These are phyloP conservation scores for Bisporella sp. DNA, from an alignment of 2,329 filamentous ascomycete species.

Conservation along the genomic window DNA sequence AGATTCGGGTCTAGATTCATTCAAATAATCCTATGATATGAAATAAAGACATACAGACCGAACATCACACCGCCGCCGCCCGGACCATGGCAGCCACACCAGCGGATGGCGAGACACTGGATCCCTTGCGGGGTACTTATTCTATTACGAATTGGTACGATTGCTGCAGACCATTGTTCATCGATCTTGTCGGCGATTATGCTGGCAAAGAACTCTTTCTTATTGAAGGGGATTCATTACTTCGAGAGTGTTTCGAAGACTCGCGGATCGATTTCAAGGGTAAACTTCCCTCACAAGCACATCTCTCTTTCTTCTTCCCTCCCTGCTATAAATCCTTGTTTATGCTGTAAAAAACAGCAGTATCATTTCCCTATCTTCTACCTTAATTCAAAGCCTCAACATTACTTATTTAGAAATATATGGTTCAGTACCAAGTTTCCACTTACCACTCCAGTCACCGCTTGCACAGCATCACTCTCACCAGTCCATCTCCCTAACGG, in stretches of 20 bases:
- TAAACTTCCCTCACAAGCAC: conserved; percentile 21
- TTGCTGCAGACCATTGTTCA: conserved; percentile 33
- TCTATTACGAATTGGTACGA: conserved; percentile 29
- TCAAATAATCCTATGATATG: too few relatives aligned
- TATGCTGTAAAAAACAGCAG: neutral
- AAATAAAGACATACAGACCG: too few relatives aligned
- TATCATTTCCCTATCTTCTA: too few relatives aligned
- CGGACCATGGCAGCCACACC: too few relatives aligned
- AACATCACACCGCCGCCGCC: too few relatives aligned
- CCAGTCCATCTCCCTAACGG: too few relatives aligned
- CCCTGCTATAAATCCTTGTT: neutral
- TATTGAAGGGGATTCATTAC: conserved; percentile 66
- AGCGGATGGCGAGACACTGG: neutral
- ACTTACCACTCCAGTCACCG: too few relatives aligned
- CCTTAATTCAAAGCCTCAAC: too few relatives aligned
- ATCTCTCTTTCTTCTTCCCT: neutral
- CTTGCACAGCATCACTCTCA: too few relatives aligned
- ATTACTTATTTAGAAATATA: too few relatives aligned
- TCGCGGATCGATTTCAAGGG: conserved; percentile 55
- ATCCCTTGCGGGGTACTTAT: conserved; percentile 6
- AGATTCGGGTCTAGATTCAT: too few relatives aligned
- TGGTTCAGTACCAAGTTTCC: too few relatives aligned
- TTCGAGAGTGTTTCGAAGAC: conserved; percentile 56
- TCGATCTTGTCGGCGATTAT: conserved; percentile 70
- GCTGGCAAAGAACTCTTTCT: conserved; percentile 67